Base-by-base conservation (phyloP, 768 basidiomycete species). In the Psilocybe subaeruginosa region DNA sequence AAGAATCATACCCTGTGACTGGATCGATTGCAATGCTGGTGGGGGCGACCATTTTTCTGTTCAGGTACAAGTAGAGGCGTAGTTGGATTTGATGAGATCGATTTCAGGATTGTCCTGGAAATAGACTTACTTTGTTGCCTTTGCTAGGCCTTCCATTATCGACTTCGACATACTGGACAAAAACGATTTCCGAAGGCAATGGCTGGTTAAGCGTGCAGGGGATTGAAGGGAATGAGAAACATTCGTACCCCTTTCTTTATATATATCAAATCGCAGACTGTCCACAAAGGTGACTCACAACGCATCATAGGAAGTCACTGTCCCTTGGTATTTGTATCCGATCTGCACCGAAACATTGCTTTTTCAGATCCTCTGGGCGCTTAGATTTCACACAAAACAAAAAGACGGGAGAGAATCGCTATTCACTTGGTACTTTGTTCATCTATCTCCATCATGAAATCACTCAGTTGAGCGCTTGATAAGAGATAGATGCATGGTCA, bases 401-500 rank as follows among this genome's bases (percentile, higher is more conserved):
- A 23, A 43, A 43, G 41, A 43, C 1, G 14, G 11, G 11, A n/a
- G 4, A 43, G 14, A 7, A 11, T 43, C 41, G n/a, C 41, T 0
- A 43, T 43, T 43, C 14, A 43, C 41, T 43, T 43, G 41, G 41
- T 5, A 43, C 41, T 12, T 11, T 0, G 41, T 5, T 11, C 19
- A 31, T 17, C 45, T 29, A 14, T 59, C 16, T 17, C 17, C 39
- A 19, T 39, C 35, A 19, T 4, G 30, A 52, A 48, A 35, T 5
- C 39, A 11, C 0, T 0, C n/a, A 47, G n/a, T 4, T 48, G 51
- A 51, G 61, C 61, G 61, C 56, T 53, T 58, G 61, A 62, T 62
- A 58, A 62, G 49, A 52, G 56, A 23, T 23, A 0, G 23, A 23
- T 23, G 23, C 23, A 23, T 23, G 23, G 45, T 62, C 51, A 56